These are phyloP conservation scores for Claviceps pazoutovae DNA, from an alignment of 2,329 filamentous ascomycete genomes.

Conservation along the genomic window DNA sequence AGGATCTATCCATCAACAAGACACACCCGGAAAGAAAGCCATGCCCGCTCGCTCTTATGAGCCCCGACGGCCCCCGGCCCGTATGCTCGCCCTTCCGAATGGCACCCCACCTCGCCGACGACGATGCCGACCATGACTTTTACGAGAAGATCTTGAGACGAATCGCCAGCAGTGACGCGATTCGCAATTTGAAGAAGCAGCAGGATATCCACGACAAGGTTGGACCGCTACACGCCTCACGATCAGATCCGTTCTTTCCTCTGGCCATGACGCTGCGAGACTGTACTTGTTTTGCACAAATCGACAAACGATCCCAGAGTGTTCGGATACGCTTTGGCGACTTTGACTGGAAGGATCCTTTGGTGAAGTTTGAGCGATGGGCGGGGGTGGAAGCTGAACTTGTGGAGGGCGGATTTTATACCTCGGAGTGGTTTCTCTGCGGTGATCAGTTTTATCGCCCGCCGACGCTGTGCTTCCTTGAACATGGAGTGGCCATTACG, in stretches of 20 bases:
- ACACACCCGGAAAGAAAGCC: constrained; percentile 30
- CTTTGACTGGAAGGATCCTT: constrained; percentile 60
- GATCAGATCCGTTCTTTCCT: constrained; percentile 35
- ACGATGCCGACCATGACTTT: constrained; percentile 16
- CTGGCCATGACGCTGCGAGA: constrained; percentile 71
- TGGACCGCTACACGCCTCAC: constrained; percentile 28
- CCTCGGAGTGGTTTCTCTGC: constrained; percentile 24
- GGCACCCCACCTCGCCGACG: constrained; percentile 19
- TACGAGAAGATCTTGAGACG: constrained; percentile 13
- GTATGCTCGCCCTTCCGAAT: constrained; percentile 29
- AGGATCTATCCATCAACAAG: constrained; percentile 19
- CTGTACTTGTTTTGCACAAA: constrained; percentile 59
- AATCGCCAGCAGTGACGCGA: constrained; percentile 21
- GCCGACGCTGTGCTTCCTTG: constrained; percentile 20
- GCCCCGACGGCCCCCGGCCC: constrained; percentile 30
- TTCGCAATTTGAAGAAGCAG: constrained; percentile 20
- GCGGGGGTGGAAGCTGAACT: constrained; percentile 45
- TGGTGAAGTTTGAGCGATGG: constrained; percentile 57
- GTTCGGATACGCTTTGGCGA: constrained; percentile 55
- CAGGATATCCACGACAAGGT: constrained; percentile 29
- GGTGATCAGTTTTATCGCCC: constrained; percentile 19
- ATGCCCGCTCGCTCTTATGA: constrained; percentile 53
- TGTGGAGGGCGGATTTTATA: constrained; percentile 57
- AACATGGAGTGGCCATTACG: neutral
- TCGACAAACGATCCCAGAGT: constrained; percentile 23